Conservation (phyloP, 2,329 filamentous ascomycete genomes). For the Penicillium sclerotiorum region DNA sequence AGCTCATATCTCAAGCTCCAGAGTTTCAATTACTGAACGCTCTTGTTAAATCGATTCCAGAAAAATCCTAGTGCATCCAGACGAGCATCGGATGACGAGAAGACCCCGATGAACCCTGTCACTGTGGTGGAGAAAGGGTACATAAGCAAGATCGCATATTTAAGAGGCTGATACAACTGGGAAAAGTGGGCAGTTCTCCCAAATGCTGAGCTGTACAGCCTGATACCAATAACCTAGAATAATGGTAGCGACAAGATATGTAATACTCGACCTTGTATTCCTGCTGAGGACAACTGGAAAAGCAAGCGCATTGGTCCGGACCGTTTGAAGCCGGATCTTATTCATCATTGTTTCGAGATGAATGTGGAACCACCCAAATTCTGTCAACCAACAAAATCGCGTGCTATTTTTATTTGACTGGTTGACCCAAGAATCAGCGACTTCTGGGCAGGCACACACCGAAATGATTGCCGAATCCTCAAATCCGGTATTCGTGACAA, state of each 20-base stretch:
- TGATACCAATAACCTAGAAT: no score
- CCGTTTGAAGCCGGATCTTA: constrained; percentile 9
- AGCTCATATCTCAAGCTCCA: not conserved
- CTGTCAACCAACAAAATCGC: constrained; percentile 6
- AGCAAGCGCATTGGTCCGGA: constrained; percentile 14
- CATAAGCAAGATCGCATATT: no score
- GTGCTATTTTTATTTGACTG: constrained; percentile 12
- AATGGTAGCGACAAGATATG: not conserved
- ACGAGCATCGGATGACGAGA: no score
- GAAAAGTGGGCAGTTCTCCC: no score
- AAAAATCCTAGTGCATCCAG: not conserved
- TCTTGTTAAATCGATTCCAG: not conserved
- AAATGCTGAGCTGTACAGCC: no score
- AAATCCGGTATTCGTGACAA: no score
- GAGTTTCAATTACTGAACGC: not conserved
- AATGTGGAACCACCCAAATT: constrained; percentile 5
- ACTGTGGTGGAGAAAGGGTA: no score
- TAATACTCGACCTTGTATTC: not conserved
- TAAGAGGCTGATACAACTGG: no score
- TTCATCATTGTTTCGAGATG: constrained; percentile 3
- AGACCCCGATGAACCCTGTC: no score
- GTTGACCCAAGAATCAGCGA: constrained; percentile 4
- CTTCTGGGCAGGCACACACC: constrained; percentile 1
- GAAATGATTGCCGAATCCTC: not conserved
- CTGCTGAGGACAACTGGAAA: not conserved